Evolutionary conservation across 345 rosid species (phyloP).

Genomic region (Populus deltoides): DNA sequence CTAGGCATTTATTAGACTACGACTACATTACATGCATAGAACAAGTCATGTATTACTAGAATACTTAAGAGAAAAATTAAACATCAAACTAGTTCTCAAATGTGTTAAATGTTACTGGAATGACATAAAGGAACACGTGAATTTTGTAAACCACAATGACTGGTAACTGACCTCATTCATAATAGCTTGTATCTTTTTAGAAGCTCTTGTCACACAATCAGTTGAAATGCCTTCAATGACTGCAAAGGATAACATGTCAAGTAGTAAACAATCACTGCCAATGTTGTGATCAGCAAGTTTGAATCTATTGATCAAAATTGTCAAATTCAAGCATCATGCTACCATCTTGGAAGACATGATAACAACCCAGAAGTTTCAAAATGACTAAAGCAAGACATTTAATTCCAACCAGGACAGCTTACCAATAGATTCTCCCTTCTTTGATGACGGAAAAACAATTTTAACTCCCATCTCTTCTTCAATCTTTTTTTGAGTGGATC

Average conservation of each 20-base stretch:
- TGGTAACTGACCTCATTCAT: constrained; percentile 58
- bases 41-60: background rate
- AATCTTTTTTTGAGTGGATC: constrained; percentile 54
- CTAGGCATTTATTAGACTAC: background rate
- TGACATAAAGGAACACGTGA: background rate
- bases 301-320: background rate
- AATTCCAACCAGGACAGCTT: constrained; percentile 23
- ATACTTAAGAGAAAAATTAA: background rate
- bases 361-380: background rate
- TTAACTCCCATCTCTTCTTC: constrained; percentile 80
- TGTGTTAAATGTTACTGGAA: background rate
- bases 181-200: constrained; percentile 51
- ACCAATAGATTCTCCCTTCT: constrained; percentile 65
- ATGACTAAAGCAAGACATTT: background rate
- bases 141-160: constrained; percentile 2
- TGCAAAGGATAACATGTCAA: constrained; percentile 30
- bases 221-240: constrained; percentile 74
- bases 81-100: constrained; percentile 3
- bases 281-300: background rate
- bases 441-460: constrained; percentile 63
- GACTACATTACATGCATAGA: background rate
- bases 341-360: background rate
- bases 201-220: constrained; percentile 61
- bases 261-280: background rate
- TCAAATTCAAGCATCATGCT: background rate